Conservation (phyloP, 2,329 filamentous ascomycete genomes). For the Aureobasidium sp. region DNA sequence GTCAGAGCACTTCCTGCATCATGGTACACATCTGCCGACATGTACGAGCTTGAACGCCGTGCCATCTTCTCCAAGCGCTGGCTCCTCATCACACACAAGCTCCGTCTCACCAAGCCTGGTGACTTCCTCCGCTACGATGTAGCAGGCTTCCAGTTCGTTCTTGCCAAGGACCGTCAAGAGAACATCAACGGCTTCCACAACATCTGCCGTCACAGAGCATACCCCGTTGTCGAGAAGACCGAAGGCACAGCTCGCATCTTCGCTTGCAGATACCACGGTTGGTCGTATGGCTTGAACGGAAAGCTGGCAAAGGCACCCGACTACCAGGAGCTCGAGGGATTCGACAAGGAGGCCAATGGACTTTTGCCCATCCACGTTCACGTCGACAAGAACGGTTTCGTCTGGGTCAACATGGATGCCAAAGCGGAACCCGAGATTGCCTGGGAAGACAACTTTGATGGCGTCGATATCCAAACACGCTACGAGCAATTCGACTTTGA, state of each 20-base stretch:
- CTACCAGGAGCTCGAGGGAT: conserved; percentile 48
- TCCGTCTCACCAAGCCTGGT: conserved; percentile 43
- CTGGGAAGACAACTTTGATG: conserved; percentile 46
- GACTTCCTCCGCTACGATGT: conserved; percentile 50
- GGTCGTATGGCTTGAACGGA: conserved; percentile 52
- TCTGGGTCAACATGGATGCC: conserved; percentile 51
- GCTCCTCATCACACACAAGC: conserved; percentile 48
- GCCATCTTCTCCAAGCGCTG: conserved; percentile 46
- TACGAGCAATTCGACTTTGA: conserved; percentile 42
- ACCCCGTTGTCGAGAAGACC: conserved; percentile 46
- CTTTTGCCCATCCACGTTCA: conserved; percentile 49
- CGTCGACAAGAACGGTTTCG: conserved; percentile 46
- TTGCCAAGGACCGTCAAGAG: conserved; percentile 43
- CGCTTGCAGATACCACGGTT: conserved; percentile 54
- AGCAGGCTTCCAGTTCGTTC: conserved; percentile 49
- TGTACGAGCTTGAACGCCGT: conserved; percentile 39
- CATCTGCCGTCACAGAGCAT: conserved; percentile 54
- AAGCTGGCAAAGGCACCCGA: conserved; percentile 53
- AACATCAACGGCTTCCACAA: conserved; percentile 55
- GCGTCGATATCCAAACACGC: conserved; percentile 38
- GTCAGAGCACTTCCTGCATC: conserved; percentile 33
- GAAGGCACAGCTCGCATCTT: conserved; percentile 46
- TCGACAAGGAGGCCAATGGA: conserved; percentile 49
- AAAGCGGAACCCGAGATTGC: conserved; percentile 36
- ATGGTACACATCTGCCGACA: conserved; percentile 37